phyloP scores from a whole-genome alignment of 257 asterid genomes.

The Jacaranda mimosifolia region DNA sequence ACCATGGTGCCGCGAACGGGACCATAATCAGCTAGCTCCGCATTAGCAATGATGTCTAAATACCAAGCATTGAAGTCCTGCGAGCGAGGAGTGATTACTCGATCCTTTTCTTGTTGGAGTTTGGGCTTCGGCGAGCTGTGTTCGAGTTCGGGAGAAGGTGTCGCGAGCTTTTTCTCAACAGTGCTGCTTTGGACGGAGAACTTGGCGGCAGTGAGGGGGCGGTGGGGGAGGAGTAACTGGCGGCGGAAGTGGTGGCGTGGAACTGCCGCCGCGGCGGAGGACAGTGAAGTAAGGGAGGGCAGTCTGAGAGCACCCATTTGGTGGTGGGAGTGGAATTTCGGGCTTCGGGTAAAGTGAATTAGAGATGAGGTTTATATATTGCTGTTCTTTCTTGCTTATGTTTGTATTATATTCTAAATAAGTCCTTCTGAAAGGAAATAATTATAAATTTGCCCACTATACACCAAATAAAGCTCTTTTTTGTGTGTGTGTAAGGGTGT shows the following conservation, averaged over 20 bases:
- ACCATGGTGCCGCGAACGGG: conserved; percentile 99
- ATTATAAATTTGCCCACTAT: not conserved
- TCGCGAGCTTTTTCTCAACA: conserved; percentile 57
- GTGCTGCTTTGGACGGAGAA: conserved; percentile 72
- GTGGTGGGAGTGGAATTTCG: conserved; percentile 37
- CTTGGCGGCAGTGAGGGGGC: conserved; percentile 53
- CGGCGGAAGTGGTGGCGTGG: conserved; percentile 46
- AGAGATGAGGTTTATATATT: conserved; percentile 42
- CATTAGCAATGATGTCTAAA: conserved; percentile 85
- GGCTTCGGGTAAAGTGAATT: conserved; percentile 16
- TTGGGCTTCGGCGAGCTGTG: conserved; percentile 53
- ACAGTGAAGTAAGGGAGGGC: conserved; percentile 72
- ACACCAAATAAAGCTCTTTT: too few relatives aligned
- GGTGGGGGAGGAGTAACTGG: conserved; percentile 52
- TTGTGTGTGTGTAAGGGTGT: too few relatives aligned
- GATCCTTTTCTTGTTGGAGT: conserved; percentile 66
- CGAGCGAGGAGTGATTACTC: conserved; percentile 86
- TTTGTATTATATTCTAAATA: not conserved
- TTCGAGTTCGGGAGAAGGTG: conserved; percentile 55
- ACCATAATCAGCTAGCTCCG: conserved; percentile 98
- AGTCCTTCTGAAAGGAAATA: not conserved
- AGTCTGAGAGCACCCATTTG: conserved; percentile 83
- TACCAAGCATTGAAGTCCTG: conserved; percentile 99
- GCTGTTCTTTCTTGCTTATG: not conserved
- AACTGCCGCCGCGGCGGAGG: conserved; percentile 56